Evolutionary conservation across 768 basidiomycete species (phyloP), one percentile per base, ranked within the genome.

Genomic region (Wakefieldia striispora): DNA sequence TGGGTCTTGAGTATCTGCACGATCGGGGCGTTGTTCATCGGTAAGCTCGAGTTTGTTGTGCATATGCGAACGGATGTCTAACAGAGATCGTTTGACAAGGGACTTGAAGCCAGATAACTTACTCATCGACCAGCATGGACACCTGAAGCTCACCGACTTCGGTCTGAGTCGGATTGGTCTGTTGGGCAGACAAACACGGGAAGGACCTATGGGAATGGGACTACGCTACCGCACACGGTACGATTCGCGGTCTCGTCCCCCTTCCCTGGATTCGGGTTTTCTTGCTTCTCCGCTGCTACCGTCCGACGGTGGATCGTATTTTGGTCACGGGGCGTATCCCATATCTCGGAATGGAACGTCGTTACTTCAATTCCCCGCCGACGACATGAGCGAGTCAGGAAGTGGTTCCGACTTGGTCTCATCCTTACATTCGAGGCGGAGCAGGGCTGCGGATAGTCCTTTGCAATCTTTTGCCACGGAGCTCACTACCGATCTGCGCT

Each of bases 61-160:
- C 8, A 8, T 7, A 5, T 7, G 23, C 10, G 4, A 6, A 26
- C 37, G 16, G 26, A 0, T 19, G 16, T 43, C 29, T 60, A 12
- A 50, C 47, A 43, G 12, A 39, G 3, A 19, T 9, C 23, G 12
- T 33, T n/a, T 61, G 26, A 63, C 36, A 45, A 97, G 97, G 73
- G 97, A 98, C 65, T 71, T 98, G 52, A 98, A 98, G 66, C 97
- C 97, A 13, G 97, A 99, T 72, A 99, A 99, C 63, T 73, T 99
- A 35, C 87, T 99, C 34, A 98, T 99, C 60, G 95, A 99, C 69
- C 82, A 91, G 42, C 86, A 94, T 59, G 97, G 97, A 16, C 97
- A 99, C 68, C 76, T 99, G 61, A 98, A 98, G 70, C 80, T 99
- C 31, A 99, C 97, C 21, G 97, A 99, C 70, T 99, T 99, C 65